Evolutionary conservation across 2,329 filamentous ascomycete species (phyloP).

Genomic region (Aspergillus fischeri): DNA sequence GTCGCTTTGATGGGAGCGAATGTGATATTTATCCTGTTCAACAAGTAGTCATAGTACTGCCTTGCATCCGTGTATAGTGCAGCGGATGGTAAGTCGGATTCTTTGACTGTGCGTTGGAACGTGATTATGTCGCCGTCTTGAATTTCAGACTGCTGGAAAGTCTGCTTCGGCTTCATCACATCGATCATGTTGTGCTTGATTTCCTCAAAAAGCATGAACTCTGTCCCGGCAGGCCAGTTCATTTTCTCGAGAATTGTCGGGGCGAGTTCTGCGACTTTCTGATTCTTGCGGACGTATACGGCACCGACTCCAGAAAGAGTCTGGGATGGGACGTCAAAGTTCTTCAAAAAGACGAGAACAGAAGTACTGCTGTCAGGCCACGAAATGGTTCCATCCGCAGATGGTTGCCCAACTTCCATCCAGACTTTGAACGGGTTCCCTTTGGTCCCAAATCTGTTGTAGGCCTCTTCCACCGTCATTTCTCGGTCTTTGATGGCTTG

Average conservation of each 20-base stretch:
- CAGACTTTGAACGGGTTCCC: constrained; percentile 71
- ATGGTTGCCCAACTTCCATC: constrained; percentile 72
- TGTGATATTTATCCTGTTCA: constrained; percentile 74
- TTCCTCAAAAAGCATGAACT: constrained; percentile 81
- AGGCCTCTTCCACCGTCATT: constrained; percentile 73
- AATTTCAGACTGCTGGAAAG: constrained; percentile 84
- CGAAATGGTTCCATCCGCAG: constrained; percentile 65
- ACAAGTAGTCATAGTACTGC: constrained; percentile 88
- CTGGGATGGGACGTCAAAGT: constrained; percentile 78
- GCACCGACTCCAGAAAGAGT: constrained; percentile 72
- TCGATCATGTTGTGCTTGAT: constrained; percentile 99
- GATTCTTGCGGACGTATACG: constrained; percentile 80
- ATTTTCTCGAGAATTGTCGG: constrained; percentile 75
- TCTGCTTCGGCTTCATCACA: constrained; percentile 83
- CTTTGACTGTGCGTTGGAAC: constrained; percentile 67
- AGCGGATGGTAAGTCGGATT: constrained; percentile 35
- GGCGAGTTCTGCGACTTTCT: constrained; percentile 81
- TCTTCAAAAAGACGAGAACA: constrained; percentile 87
- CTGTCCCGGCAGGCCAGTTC: constrained; percentile 75
- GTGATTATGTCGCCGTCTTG: constrained; percentile 97
- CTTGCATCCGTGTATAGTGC: constrained; percentile 64
- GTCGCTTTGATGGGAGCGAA: constrained; percentile 63
- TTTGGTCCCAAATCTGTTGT: constrained; percentile 64
- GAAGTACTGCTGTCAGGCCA: constrained; percentile 58
- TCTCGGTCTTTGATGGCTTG: constrained; percentile 74